phyloP scores from a whole-genome alignment of 106 monocot genomes.

The Narthecium ossifragum region DNA sequence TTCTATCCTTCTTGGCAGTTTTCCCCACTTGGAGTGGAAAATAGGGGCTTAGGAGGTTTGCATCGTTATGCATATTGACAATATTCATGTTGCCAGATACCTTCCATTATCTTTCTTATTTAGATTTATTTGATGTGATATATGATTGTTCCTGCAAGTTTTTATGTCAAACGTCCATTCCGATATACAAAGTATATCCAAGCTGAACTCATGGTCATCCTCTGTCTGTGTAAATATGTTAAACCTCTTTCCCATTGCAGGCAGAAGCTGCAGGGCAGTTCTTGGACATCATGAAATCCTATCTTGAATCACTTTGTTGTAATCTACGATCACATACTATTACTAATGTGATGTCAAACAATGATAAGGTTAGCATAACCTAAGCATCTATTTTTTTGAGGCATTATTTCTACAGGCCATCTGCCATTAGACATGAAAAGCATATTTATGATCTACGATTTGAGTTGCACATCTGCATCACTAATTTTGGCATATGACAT shows the following conservation, averaged over 20 bases:
- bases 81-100: too few species aligned
- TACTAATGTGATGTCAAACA: conserved; percentile 49
- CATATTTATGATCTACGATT: not conserved
- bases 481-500: not conserved
- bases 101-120: too few species aligned
- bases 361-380: conserved; percentile 40
- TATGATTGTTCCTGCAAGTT: too few species aligned
- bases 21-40: too few species aligned
- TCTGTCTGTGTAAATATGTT: too few species aligned
- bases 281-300: conserved; percentile 32
- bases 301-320: conserved; percentile 54
- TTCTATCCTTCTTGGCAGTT: too few species aligned
- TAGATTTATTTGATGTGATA: too few species aligned
- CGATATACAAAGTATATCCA: too few species aligned
- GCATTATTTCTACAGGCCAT: conserved; percentile 3
- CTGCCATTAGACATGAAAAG: not conserved
- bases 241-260: conserved; percentile 11
- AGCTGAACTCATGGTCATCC: too few species aligned
- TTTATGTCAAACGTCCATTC: too few species aligned
- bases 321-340: conserved; percentile 52
- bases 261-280: conserved; percentile 57
- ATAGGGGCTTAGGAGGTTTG: too few species aligned
- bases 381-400: not conserved
- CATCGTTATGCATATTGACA: too few species aligned
- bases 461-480: not conserved